phyloP scores from a whole-genome alignment of 2,329 filamentous ascomycete genomes.

The Elsinoe batatas region DNA sequence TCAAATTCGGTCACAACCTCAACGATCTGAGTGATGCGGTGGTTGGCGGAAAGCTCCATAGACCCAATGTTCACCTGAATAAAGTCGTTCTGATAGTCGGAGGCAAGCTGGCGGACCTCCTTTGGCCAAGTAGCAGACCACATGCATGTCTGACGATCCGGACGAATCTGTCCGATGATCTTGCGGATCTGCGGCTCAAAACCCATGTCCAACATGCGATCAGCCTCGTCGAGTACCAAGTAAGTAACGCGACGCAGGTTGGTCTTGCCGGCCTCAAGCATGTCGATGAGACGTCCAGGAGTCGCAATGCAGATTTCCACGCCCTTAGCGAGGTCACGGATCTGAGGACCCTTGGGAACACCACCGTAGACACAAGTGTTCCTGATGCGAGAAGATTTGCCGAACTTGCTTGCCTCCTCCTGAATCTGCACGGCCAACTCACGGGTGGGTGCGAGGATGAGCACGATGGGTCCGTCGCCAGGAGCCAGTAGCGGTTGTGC shows the following conservation, averaged over 20 bases:
- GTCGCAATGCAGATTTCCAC: slow-evolving; percentile 99
- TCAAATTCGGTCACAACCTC: slow-evolving; percentile 94
- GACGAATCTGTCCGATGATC: slow-evolving; percentile 94
- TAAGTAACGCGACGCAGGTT: slow-evolving; percentile 97
- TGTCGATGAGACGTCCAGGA: slow-evolving; percentile 93
- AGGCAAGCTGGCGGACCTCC: slow-evolving; percentile 85
- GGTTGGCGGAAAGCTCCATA: slow-evolving; percentile 90
- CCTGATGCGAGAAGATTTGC: slow-evolving; percentile 92
- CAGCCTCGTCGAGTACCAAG: slow-evolving; percentile 94
- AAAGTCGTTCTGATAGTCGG: slow-evolving; percentile 87
- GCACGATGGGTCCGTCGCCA: slow-evolving; percentile 90
- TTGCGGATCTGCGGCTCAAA: slow-evolving; percentile 99
- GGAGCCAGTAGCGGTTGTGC: slow-evolving; percentile 91
- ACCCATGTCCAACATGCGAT: slow-evolving; percentile 99
- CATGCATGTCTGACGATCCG: slow-evolving; percentile 98
- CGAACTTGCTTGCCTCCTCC: slow-evolving; percentile 96
- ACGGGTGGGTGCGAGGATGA: slow-evolving; percentile 91
- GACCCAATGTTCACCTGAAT: slow-evolving; percentile 99
- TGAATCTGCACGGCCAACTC: slow-evolving; percentile 98
- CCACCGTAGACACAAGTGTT: slow-evolving; percentile 99
- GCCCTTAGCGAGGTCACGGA: slow-evolving; percentile 85
- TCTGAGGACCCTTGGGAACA: slow-evolving; percentile 95
- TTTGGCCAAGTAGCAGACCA: slow-evolving; percentile 99
- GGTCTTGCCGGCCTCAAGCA: slow-evolving; percentile 95
- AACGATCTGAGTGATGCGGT: slow-evolving; percentile 94